Evolutionary conservation across 306 rosid genomes (phyloP).

Genomic region (Vachellia collinsii): DNA sequence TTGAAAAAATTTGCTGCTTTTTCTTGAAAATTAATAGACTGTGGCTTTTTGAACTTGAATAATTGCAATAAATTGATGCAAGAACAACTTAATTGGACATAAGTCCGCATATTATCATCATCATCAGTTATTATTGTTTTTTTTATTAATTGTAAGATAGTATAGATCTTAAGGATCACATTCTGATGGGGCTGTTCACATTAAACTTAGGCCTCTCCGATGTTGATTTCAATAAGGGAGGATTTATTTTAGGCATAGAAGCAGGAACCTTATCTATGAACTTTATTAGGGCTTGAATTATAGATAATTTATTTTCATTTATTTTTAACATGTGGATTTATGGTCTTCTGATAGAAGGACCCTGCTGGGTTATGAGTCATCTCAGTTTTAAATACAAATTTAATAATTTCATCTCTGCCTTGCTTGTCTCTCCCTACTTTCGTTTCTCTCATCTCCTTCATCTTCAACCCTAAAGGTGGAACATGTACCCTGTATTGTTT

Average conservation of each 20-base stretch:
- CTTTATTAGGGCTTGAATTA: background rate
- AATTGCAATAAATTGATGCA: conserved; percentile 26
- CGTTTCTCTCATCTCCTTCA: background rate
- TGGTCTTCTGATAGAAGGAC: background rate
- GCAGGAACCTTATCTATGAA: background rate
- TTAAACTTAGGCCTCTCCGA: background rate
- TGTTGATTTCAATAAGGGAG: background rate
- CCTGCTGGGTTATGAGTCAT: background rate
- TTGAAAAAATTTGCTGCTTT: background rate
- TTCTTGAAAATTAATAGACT: background rate
- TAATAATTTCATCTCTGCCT: too few species aligned
- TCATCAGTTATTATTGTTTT: background rate
- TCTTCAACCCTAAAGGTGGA: background rate
- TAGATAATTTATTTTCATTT: background rate
- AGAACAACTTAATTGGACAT: conserved; percentile 1
- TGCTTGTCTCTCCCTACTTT: background rate
- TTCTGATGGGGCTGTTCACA: background rate
- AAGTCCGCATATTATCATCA: background rate
- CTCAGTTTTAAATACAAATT: background rate
- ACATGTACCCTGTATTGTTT: background rate
- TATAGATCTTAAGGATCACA: conserved; percentile 5
- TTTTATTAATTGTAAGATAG: background rate
- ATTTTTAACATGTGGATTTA: background rate
- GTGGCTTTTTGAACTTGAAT: background rate
- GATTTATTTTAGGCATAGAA: background rate